Conservation (phyloP, 345 rosid species). For the Eutrema heterophyllum region DNA sequence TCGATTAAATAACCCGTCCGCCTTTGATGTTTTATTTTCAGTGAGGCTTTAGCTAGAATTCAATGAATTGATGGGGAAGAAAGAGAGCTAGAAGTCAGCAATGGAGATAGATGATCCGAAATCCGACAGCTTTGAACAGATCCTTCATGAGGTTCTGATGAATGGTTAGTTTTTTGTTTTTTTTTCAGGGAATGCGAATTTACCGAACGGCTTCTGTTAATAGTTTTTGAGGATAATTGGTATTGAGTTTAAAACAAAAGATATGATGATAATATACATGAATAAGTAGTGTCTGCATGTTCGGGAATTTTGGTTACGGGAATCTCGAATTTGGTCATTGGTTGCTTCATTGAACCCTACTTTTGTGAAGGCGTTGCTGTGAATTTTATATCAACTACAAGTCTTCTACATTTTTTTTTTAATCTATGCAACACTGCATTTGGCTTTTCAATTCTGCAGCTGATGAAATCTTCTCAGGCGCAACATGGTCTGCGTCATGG, state of each 20-base stretch:
- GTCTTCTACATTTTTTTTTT: neutral
- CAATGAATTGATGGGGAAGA: slow-evolving; percentile 41
- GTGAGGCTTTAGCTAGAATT: neutral
- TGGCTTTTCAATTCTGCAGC: slow-evolving; percentile 63
- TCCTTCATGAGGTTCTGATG: slow-evolving; percentile 59
- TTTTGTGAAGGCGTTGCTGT: neutral
- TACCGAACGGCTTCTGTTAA: neutral
- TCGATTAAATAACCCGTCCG: too few relatives aligned
- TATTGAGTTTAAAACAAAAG: neutral
- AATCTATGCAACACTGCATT: neutral
- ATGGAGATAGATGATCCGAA: slow-evolving; percentile 78
- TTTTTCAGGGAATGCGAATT: neutral
- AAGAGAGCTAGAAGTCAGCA: slow-evolving; percentile 38
- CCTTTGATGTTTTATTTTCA: neutral
- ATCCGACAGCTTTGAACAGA: slow-evolving; percentile 48
- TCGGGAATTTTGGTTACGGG: neutral
- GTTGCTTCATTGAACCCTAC: neutral
- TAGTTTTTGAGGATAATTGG: neutral
- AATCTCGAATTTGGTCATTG: neutral
- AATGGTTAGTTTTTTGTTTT: slow-evolving; percentile 52
- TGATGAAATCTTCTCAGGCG: slow-evolving; percentile 86
- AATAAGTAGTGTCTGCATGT: slow-evolving; percentile 7
- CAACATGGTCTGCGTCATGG: slow-evolving; percentile 98
- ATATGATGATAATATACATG: neutral
- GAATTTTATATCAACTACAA: neutral